Evolutionary conservation across 345 rosid species (phyloP).

Genomic region (Brassica cretica): DNA sequence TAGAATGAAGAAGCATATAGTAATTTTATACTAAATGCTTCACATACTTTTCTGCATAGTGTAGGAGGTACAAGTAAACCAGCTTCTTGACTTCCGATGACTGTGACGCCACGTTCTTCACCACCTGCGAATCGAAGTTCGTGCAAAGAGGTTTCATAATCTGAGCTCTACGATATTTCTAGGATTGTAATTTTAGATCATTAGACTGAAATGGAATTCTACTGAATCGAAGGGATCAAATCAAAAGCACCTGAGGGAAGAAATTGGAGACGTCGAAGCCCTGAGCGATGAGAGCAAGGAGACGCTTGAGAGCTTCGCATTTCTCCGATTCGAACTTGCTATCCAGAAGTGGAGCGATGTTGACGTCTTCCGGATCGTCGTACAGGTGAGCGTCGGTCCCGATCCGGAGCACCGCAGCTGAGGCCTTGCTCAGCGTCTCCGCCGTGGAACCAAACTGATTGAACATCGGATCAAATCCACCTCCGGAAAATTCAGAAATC

Average conservation of each 20-base stretch:
- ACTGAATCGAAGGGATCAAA: neutral
- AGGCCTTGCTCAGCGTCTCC: conserved; percentile 89
- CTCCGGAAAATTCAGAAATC: neutral
- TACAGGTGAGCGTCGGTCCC: conserved; percentile 97
- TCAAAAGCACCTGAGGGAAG: conserved; percentile 74
- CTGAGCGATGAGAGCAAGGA: conserved; percentile 90
- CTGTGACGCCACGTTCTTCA: conserved; percentile 91
- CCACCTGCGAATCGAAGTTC: conserved; percentile 57
- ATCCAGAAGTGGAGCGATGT: conserved; percentile 78
- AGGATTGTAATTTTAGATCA: conserved; percentile 14
- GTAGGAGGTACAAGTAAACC: conserved; percentile 88
- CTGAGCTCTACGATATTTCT: neutral
- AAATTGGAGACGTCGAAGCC: conserved; percentile 96
- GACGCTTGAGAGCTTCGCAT: conserved; percentile 94
- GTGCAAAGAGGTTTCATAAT: neutral
- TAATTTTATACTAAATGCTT: neutral
- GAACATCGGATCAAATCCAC: conserved; percentile 30
- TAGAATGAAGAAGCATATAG: neutral
- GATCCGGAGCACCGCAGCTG: conserved; percentile 78
- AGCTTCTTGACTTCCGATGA: conserved; percentile 96
- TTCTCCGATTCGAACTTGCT: conserved; percentile 94
- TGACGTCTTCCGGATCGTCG: conserved; percentile 94
- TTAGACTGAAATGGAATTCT: conserved; percentile 2
- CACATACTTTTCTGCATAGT: conserved; percentile 91
- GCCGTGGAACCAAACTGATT: conserved; percentile 68